Conservation (phyloP, 345 rosid species). For the Eucalyptus regnans region DNA sequence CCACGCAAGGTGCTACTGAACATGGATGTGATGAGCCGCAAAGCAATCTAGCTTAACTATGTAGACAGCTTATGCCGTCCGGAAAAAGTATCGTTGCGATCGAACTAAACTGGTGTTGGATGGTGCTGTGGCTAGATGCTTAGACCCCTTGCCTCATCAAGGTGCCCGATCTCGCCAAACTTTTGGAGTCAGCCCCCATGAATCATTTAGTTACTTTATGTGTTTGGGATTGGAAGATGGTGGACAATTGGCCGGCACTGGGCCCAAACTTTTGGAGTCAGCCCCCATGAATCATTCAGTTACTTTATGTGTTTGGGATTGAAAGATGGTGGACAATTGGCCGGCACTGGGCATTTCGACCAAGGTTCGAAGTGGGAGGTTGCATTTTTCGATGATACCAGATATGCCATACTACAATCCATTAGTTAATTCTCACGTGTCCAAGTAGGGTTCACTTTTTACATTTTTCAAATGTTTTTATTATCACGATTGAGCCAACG, state of each 20-base stretch:
- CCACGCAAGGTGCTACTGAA: neutral
- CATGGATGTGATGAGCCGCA: neutral
- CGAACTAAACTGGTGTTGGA: neutral
- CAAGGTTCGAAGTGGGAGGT: neutral
- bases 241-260: no score
- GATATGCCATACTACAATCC: no score
- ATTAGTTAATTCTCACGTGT: no score
- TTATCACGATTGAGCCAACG: no score
- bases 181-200: neutral
- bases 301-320: neutral
- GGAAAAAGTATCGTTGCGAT: neutral
- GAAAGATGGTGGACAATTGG: neutral
- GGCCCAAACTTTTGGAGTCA: neutral
- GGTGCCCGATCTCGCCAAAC: neutral
- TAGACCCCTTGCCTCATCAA: neutral
- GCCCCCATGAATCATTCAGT: neutral
- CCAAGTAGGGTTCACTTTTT: no score
- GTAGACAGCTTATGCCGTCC: neutral
- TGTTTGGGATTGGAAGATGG: neutral
- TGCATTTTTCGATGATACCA: accelerated
- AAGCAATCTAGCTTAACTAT: neutral
- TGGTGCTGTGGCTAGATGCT: neutral
- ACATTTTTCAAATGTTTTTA: no score
- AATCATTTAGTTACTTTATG: neutral
- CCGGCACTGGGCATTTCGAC: neutral